Base-by-base conservation (phyloP, 768 basidiomycete species). In the Agaricus sinodeliciosus region DNA sequence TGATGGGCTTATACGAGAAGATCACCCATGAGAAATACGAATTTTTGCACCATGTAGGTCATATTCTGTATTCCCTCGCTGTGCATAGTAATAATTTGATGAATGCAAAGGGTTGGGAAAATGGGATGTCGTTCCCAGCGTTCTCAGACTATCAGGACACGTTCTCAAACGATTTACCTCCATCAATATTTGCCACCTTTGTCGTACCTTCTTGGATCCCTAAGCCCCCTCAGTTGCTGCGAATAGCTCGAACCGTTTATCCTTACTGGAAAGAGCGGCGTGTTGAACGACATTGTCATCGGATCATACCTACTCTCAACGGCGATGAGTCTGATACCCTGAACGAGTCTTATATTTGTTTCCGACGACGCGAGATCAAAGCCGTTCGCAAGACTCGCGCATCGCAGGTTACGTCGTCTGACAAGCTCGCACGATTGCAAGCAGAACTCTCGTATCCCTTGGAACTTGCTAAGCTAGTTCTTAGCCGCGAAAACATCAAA, bases 311-410 rank as follows among this genome's bases (percentile, higher is more conserved):
- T 4, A 71, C 71, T 8, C 79, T 99, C 27, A 94, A 97, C 64
- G 85, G 80, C 61, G 94, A 98, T 65, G 94, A 97, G 70, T 78
- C 87, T 16, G 93, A 96, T 65, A 85, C 85, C 43, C 78, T 78
- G 59, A 92, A 90, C 51, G 94, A 95, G 61, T 94, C 95, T 0
- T 98, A 97, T 58, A 88, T 97, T 42, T 99, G 96, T 69, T 99
- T 99, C 78, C 83, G 96, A 35, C 80, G 94, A 55, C 85, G 94
- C 50, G 95, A 98, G 65, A 85, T 88, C 68, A 98, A 98, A 66
- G 84, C 90, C 3, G 80, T 91, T 42, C 84, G 96, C 57, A 98
- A 98, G 72, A 97, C 95, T 8, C 84, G 95, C 7, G 86, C 93
- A 12, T 87, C 87, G 1, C 94, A 98, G 62, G 84, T 84, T 9